Percentiles rank a stretch among this genome's conserved stretches.
phyloP scores from a whole-genome alignment of 768 basidiomycete species.

The Podaxis sp. region DNA sequence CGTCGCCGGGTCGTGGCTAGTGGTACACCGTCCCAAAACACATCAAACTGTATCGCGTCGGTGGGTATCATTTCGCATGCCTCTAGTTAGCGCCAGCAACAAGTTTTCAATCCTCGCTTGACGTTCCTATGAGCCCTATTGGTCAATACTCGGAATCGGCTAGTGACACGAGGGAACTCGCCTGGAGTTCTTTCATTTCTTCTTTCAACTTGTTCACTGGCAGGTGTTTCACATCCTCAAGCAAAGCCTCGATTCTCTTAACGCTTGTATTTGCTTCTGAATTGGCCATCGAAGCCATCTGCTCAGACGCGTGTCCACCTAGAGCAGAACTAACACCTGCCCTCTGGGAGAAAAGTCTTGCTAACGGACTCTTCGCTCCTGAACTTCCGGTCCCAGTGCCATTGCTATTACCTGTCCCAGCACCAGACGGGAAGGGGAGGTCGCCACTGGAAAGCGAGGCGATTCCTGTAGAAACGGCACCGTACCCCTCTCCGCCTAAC shows the following conservation, averaged over 20 bases:
- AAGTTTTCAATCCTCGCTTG: slow-evolving; percentile 77
- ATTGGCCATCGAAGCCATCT: not conserved
- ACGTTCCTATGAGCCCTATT: slow-evolving; percentile 42
- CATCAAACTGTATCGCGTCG: not conserved
- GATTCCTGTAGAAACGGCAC: not conserved
- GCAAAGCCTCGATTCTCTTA: slow-evolving; percentile 51
- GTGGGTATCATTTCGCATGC: slow-evolving; percentile 47
- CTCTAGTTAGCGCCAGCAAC: slow-evolving; percentile 62
- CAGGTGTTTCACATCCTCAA: slow-evolving; percentile 60
- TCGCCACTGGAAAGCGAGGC: not conserved
- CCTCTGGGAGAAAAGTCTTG: slow-evolving; percentile 11
- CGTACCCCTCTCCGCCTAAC: not conserved
- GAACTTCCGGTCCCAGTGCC: slow-evolving; percentile 9
- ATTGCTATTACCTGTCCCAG: not conserved
- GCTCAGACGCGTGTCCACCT: slow-evolving; percentile 15
- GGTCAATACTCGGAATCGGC: not conserved
- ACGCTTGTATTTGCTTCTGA: slow-evolving; percentile 36
- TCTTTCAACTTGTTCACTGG: slow-evolving; percentile 67
- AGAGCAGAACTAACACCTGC: slow-evolving; percentile 10
- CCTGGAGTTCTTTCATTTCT: slow-evolving; percentile 83
- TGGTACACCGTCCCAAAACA: not conserved
- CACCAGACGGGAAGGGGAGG: not conserved
- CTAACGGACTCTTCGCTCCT: slow-evolving; percentile 11
- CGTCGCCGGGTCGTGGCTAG: no score
- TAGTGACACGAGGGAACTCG: slow-evolving; percentile 23